A percentile compares a stretch with the other conserved stretches of the same genome.
These are phyloP conservation scores for Linaria vulgaris DNA, from an alignment of 257 asterid species.

Conservation along the genomic window DNA sequence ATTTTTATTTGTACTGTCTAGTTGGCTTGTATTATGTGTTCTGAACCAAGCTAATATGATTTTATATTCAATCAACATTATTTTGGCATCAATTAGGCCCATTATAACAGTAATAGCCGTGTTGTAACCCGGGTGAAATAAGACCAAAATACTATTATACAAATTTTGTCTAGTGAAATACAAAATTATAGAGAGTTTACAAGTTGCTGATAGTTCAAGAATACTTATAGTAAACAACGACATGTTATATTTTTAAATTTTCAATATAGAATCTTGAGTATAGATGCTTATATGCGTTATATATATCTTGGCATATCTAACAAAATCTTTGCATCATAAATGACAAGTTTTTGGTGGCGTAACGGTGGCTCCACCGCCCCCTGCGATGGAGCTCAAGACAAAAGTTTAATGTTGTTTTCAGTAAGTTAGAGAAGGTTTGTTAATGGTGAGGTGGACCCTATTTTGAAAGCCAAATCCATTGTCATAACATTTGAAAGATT, in stretches of 20 bases:
- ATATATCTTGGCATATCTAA: too few relatives aligned
- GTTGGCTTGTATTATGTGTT: too few relatives aligned
- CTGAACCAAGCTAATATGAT: too few relatives aligned
- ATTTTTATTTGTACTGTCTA: too few relatives aligned
- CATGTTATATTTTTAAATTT: too few relatives aligned
- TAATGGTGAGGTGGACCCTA: conserved; percentile 49
- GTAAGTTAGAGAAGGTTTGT: conserved; percentile 34
- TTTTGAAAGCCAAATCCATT: conserved; percentile 59
- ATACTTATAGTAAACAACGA: background rate
- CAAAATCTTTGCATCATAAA: conserved; percentile 38
- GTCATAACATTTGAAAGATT: conserved; percentile 49
- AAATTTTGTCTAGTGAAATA: too few relatives aligned
- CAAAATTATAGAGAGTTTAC: background rate
- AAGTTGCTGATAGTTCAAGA: background rate
- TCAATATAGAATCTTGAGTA: conserved; percentile 1
- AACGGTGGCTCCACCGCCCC: too few relatives aligned
- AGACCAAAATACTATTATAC: too few relatives aligned
- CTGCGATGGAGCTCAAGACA: conserved; percentile 42
- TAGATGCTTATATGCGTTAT: conserved; percentile 28
- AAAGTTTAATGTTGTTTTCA: conserved; percentile 26
- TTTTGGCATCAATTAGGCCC: too few relatives aligned
- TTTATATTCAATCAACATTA: too few relatives aligned
- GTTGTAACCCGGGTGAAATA: too few relatives aligned
- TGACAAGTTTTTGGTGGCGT: conserved; percentile 40
- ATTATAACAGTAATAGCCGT: too few relatives aligned